Evolutionary conservation across 495 filamentous ascomycete genomes (phyloP).

Genomic region (Penicillium silybi): DNA sequence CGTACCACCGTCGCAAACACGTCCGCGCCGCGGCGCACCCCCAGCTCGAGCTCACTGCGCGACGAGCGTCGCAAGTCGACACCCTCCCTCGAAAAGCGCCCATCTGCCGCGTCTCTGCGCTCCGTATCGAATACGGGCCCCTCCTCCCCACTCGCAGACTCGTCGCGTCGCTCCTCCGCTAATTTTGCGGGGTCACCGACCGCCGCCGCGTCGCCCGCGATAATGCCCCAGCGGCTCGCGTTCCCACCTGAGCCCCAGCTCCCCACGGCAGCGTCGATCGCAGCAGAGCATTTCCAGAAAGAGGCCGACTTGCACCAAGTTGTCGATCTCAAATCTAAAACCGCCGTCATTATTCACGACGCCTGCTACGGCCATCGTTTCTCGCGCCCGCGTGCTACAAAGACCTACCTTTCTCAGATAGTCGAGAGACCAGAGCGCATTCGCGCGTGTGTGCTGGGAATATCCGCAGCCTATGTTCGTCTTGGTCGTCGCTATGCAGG

Average conservation of each 20-base stretch:
- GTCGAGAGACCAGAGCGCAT: slow-evolving; percentile 92
- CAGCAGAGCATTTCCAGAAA: slow-evolving; percentile 62
- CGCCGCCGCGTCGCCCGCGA: slow-evolving; percentile 23
- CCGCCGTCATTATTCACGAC: slow-evolving; percentile 83
- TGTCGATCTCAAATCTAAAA: slow-evolving; percentile 52
- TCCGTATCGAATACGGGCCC: slow-evolving; percentile 28
- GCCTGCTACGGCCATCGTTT: slow-evolving; percentile 90
- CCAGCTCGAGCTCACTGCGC: slow-evolving; percentile 49
- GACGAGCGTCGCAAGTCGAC: slow-evolving; percentile 44
- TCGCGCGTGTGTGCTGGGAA: slow-evolving; percentile 74
- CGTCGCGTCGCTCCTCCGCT: slow-evolving; percentile 46
- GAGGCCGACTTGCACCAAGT: slow-evolving; percentile 63
- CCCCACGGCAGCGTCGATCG: slow-evolving; percentile 64
- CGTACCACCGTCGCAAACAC: slow-evolving; percentile 18
- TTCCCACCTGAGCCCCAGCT: slow-evolving; percentile 26
- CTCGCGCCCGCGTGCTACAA: slow-evolving; percentile 71
- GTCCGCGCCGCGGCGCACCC: slow-evolving; percentile 42
- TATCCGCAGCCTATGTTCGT: slow-evolving; percentile 83
- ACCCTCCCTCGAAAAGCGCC: slow-evolving; percentile 42
- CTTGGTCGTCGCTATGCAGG: slow-evolving; percentile 77
- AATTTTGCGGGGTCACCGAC: slow-evolving; percentile 39
- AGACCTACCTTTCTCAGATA: slow-evolving; percentile 62
- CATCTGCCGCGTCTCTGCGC: slow-evolving; percentile 42
- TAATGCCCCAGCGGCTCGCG: slow-evolving; percentile 21
- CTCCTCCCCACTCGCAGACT: slow-evolving; percentile 32